These are phyloP conservation scores for Eucalyptus pumila DNA, from an alignment of 345 rosid genomes.

Conservation along the genomic window DNA sequence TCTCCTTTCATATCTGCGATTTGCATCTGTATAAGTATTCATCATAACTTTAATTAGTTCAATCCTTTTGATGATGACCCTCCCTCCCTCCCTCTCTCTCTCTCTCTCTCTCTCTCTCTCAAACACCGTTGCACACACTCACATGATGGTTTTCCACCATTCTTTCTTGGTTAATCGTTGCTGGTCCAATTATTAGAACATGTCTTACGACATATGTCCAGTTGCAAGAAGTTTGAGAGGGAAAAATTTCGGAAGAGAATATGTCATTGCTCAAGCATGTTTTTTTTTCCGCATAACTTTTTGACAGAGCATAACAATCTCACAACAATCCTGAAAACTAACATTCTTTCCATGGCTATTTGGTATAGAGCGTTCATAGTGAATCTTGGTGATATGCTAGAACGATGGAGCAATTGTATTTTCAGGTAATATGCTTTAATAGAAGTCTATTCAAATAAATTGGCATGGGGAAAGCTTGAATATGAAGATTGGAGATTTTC, in stretches of 20 bases:
- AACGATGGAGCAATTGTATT: constrained; percentile 86
- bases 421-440: constrained; percentile 40
- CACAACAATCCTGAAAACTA: fast-evolving
- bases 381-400: constrained; percentile 88
- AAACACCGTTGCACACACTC: neutral
- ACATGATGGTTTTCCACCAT: neutral
- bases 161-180: neutral
- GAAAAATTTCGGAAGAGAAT: too few species aligned
- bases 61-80: neutral
- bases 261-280: too few species aligned
- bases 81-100: neutral
- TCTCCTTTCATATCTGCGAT: too few species aligned
- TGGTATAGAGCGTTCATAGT: constrained; percentile 57
- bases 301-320: too few species aligned
- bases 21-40: too few species aligned
- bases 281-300: too few species aligned
- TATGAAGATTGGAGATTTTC: neutral
- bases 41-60: neutral
- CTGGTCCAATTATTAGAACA: neutral
- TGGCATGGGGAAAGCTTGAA: neutral
- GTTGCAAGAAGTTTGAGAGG: too few species aligned
- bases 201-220: neutral
- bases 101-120: too few species aligned
- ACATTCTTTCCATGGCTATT: neutral
- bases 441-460: neutral